Base-by-base conservation (phyloP, 306 rosid genomes). In the Macrotyloma uniflorum region DNA sequence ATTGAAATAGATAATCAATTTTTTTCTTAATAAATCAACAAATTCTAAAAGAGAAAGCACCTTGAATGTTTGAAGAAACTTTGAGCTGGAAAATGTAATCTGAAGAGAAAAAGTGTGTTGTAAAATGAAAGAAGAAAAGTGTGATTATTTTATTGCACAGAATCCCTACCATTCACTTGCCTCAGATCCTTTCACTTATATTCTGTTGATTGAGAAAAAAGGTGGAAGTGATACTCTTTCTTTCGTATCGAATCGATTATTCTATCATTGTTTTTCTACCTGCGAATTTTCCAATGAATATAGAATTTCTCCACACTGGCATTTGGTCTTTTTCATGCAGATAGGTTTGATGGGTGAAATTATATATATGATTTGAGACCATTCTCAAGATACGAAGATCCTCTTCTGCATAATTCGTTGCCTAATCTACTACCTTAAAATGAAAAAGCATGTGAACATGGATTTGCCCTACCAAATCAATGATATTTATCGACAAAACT, bases 391-490 rank as follows among this genome's bases (percentile, higher is more conserved):
- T 78, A 70, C 55, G 81, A 79, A 79, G 86, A 87, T 87, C 83
- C 62, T 69, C 76, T 51, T 70, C 47, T 82, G 51, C 63, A 67
- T 78, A 26, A 66, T 67, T 83, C 54, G 51, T 82, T 6, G 18
- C 23, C 55, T 62, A 69, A 74, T 73, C 71, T 20, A 58, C 68
- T 28, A 74, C 47, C 32, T 42, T 24, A 67, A 30, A 67, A 8
- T 51, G 8, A 40, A 49, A 70, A 67, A 50, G 83, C 93, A 90
- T 86, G 94, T 88, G 93, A 49, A 78, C 83, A 74, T 14, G 80
- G 88, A 85, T 82, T 83, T 80, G 55, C 61, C 70, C 38, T 61
- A 88, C 84, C 94, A 78, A 70, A 84, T 84, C 62, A 3, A 35
- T 47, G 53, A 76, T 85, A 79, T 77, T 67, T 72, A 45, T 28